Evolutionary conservation across 164 flowering plant species (phyloP).

Genomic region (Vitis amurensis): DNA sequence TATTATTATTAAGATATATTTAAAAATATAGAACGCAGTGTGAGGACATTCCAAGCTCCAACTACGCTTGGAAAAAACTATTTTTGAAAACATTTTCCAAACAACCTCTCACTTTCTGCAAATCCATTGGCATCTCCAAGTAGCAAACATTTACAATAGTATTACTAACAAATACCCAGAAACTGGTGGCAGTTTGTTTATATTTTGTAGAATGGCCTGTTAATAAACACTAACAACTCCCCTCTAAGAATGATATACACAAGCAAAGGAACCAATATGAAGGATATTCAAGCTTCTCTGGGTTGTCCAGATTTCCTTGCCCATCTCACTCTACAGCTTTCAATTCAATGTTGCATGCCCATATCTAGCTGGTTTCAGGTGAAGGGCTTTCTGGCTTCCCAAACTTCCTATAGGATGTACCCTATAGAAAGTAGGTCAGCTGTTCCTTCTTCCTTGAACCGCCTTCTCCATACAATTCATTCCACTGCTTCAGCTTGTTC

Average conservation of each 20-base stretch:
- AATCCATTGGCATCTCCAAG: constrained; percentile 8
- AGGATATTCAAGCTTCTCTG: no score
- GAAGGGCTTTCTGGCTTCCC: constrained; percentile 1
- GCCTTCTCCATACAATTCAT: constrained; percentile 77
- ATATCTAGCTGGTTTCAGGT: background rate
- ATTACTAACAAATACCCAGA: background rate
- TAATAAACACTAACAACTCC: no score
- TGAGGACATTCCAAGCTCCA: no score
- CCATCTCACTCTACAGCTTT: background rate
- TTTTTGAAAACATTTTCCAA: no score
- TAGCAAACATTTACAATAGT: constrained; percentile 11
- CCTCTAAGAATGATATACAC: no score
- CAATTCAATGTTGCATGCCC: no score
- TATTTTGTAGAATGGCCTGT: background rate
- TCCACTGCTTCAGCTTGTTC: constrained; percentile 79
- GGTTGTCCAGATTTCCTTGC: background rate
- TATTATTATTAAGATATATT: no score
- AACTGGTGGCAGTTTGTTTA: background rate
- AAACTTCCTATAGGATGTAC: background rate
- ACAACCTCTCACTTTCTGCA: background rate
- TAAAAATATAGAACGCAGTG: no score
- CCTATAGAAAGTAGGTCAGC: constrained; percentile 65
- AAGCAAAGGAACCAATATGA: no score
- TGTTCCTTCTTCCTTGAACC: constrained; percentile 78
- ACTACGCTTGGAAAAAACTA: no score